phyloP scores from a whole-genome alignment of 345 rosid species.

The Aethionema arabicum region DNA sequence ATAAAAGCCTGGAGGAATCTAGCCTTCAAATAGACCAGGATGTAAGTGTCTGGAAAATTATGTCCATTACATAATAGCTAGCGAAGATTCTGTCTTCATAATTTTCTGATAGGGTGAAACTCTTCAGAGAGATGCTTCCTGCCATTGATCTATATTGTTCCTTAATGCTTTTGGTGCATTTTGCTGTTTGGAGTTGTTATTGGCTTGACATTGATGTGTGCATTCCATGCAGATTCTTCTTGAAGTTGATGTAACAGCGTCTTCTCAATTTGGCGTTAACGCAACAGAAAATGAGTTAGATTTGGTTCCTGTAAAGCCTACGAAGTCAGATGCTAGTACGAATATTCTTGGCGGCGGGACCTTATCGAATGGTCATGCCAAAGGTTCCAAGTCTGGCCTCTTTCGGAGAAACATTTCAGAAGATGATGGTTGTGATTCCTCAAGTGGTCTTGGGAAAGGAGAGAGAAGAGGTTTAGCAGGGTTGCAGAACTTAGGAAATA shows the following conservation, averaged over 20 bases:
- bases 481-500: conserved; percentile 90
- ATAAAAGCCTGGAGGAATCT: conserved; percentile 58
- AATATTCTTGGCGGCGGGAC: conserved; percentile 61
- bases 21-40: conserved; percentile 80
- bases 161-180: neutral
- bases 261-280: conserved; percentile 52
- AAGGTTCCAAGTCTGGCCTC: conserved; percentile 40
- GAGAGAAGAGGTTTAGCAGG: conserved; percentile 84
- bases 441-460: conserved; percentile 45
- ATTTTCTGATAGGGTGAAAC: neutral
- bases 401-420: conserved; percentile 39
- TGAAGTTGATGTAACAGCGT: conserved; percentile 51
- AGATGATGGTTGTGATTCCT: conserved; percentile 46
- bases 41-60: conserved; percentile 44
- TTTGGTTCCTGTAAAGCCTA: conserved; percentile 66
- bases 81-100: neutral
- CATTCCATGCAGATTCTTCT: conserved; percentile 64
- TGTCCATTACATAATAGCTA: conserved; percentile 2
- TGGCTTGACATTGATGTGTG: conserved; percentile 23
- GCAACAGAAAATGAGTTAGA: conserved; percentile 72
- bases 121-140: conserved; percentile 12
- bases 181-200: conserved; percentile 1
- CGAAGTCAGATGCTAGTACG: conserved; percentile 50
- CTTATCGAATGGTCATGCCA: conserved; percentile 67
- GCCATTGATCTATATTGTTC: neutral